Percentiles rank a stretch among this genome's conserved stretches.
Conservation (phyloP, 169 alveolate genomes). For the Plasmodium vivax region DNA sequence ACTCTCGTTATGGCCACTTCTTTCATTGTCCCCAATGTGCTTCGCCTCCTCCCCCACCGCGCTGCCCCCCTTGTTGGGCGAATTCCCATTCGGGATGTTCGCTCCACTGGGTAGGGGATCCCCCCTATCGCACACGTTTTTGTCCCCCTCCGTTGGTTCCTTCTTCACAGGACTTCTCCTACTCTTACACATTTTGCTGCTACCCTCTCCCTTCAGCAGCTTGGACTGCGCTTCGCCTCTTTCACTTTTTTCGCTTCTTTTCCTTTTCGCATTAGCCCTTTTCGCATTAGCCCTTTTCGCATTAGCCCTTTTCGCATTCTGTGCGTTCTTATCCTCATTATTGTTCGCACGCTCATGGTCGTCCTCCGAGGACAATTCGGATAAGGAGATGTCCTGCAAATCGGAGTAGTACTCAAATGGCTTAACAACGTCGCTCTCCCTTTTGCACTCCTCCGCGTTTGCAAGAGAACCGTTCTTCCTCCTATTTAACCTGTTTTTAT, state of each 20-base stretch:
- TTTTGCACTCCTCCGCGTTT: neutral
- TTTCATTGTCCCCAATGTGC: neutral
- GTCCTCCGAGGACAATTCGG: constrained; percentile 71
- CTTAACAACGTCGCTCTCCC: neutral
- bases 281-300: constrained; percentile 7
- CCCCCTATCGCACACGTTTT: neutral
- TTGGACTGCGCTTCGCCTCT: neutral
- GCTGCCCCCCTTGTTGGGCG: neutral
- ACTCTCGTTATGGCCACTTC: neutral
- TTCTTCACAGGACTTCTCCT: constrained; percentile 3
- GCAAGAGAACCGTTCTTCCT: neutral
- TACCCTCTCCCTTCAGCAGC: neutral
- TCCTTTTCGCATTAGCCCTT: constrained; percentile 3
- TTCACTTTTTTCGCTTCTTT: neutral
- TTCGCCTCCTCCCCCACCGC: neutral
- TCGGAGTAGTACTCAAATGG: constrained; percentile 45
- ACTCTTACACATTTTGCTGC: neutral
- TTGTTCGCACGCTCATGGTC: neutral
- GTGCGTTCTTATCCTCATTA: constrained; percentile 4
- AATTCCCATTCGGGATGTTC: neutral
- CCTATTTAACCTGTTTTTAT: constrained; percentile 46
- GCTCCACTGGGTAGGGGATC: neutral
- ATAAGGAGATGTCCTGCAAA: constrained; percentile 45
- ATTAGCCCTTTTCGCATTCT: constrained; percentile 14
- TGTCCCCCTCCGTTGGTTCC: neutral